A percentile compares a stretch with the other conserved stretches of the same genome.
Evolutionary conservation across 352 stramenopile genomes (phyloP).

Genomic region (Aphanomyces euteiches): DNA sequence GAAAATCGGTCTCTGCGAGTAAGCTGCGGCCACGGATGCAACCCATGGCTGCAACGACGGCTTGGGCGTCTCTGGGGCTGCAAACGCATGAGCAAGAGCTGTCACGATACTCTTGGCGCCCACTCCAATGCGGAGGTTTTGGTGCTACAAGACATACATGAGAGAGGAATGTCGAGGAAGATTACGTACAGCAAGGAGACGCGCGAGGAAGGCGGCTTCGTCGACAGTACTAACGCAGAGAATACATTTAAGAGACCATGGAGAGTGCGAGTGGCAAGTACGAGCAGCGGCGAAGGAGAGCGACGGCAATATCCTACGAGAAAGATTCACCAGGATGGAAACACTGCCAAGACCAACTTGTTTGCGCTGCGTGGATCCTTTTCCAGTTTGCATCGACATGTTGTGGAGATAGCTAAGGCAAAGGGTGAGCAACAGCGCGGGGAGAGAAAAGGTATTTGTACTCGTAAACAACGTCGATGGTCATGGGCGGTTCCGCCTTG

Average conservation of each 20-base stretch:
- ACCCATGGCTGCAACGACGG: constrained; percentile 44
- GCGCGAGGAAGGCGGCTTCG: constrained; percentile 59
- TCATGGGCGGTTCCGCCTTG: constrained; percentile 27
- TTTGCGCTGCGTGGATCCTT: constrained; percentile 53
- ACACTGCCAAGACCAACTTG: constrained; percentile 29
- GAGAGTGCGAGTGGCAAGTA: not conserved
- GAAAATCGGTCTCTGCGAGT: constrained; percentile 71
- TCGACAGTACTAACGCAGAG: constrained; percentile 39
- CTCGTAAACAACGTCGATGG: constrained; percentile 50
- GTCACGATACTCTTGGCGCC: constrained; percentile 75
- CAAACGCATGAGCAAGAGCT: constrained; percentile 51
- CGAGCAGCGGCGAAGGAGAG: constrained; percentile 51
- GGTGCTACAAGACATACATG: constrained; percentile 46
- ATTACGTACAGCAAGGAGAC: constrained; percentile 67
- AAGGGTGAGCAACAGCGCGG: not conserved
- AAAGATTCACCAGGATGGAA: not conserved
- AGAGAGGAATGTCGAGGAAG: not conserved
- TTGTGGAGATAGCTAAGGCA: constrained; percentile 40
- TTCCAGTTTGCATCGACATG: constrained; percentile 56
- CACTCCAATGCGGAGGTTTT: constrained; percentile 78
- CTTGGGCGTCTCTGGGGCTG: not conserved
- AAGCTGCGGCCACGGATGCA: constrained; percentile 59
- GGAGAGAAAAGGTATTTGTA: not conserved
- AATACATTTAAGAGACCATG: not conserved
- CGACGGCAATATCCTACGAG: constrained; percentile 42